Conservation (phyloP, 1,284 basidiomycete genomes). For the Schizophyllum commune region DNA sequence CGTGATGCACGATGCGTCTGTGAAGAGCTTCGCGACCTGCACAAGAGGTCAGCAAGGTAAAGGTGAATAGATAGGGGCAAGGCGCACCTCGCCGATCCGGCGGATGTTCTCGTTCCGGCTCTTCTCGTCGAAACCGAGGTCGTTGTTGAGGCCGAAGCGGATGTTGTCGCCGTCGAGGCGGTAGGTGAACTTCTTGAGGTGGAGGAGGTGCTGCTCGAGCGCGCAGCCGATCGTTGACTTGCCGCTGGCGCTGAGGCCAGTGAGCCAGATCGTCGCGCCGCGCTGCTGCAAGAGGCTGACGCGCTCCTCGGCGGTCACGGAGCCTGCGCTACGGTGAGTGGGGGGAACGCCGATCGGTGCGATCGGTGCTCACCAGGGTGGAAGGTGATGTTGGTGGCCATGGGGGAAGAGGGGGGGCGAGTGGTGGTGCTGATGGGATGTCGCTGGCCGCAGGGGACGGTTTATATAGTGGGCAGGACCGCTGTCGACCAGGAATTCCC, state of each 20-base stretch:
- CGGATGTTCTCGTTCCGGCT: constrained; percentile 98
- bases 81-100: constrained; percentile 85
- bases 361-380: constrained; percentile 36
- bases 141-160: constrained; percentile 96
- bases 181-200: constrained; percentile 81
- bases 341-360: neutral
- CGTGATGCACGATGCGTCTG: constrained; percentile 79
- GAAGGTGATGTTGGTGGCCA: constrained; percentile 87
- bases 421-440: constrained; percentile 5
- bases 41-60: neutral
- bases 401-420: constrained; percentile 19
- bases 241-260: constrained; percentile 87
- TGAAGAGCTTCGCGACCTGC: constrained; percentile 91
- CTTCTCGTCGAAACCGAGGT: constrained; percentile 93
- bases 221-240: constrained; percentile 98
- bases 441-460: constrained; percentile 2
- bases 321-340: constrained; percentile 40
- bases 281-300: constrained; percentile 63
- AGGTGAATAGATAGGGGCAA: neutral
- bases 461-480: neutral
- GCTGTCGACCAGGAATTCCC: neutral
- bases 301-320: constrained; percentile 66
- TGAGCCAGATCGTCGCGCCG: constrained; percentile 91
- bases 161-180: constrained; percentile 97
- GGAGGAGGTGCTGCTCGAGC: constrained; percentile 92